Evolutionary conservation across 768 basidiomycete genomes (phyloP), one percentile per base, ranked within the genome.

Genomic region (Cystobasidium tubakii): DNA sequence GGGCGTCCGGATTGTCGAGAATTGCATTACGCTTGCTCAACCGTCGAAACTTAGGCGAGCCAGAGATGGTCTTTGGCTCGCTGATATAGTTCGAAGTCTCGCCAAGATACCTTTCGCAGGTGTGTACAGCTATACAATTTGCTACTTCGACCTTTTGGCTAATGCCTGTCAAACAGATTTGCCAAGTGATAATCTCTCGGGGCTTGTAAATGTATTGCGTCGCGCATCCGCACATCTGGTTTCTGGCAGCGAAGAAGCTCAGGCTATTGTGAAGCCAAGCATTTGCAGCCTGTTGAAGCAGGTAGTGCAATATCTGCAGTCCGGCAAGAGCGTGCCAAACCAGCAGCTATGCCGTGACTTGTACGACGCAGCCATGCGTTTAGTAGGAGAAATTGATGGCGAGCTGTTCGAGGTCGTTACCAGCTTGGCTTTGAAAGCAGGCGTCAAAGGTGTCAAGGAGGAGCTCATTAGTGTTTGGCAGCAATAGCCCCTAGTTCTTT

Each of bases 31-130:
- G 29, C 29, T 29, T 3, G 69, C 54, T 21, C 53, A 62, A 25
- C 33, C 69, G 10, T 15, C 53, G 6, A 71, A 71, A 44, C 42
- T 71, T 7, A 53, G 69, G 17, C 54, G 69, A 31, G 69, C 69
- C 19, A 29, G 69, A n/a, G 69, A 71, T 34, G 69, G 69, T 1
- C 54, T 71, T 55, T 71, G 69, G 69, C 29, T 71, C 7, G 69
- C 55, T n/a, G 69, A 71, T n/a, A 31, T 55, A 29, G n/a, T 71
- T 4, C 10, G 31, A 1, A 9, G 39, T 42, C 39, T 39, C 4
- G 3, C 25, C 7, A 29, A 23, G 21, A 13, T 42, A 7, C 34
- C 9, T 13, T 17, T 27, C 6, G 9, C 25, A 43, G 43, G 63
- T 39, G 21, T 4, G 63, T 12, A n/a, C 7, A n/a, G n/a, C 46